Conservation (phyloP, 2,329 filamentous ascomycete species). For the Trichoderma semiorbis region DNA sequence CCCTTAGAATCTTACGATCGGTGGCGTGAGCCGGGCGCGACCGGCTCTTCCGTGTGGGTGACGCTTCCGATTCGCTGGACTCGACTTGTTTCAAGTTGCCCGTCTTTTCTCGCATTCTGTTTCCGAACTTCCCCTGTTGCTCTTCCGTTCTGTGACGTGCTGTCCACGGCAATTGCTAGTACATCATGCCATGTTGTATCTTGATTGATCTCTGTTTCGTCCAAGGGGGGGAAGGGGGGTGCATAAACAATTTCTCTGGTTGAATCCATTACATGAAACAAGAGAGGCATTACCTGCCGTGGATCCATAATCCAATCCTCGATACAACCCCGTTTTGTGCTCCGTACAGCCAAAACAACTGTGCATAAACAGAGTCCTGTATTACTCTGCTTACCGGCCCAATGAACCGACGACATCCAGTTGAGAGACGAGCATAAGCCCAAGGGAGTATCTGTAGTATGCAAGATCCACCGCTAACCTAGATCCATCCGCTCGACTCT, state of each 20-base stretch:
- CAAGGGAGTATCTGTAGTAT: neutral
- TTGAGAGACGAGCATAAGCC: neutral
- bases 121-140: neutral
- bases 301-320: neutral
- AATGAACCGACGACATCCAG: neutral
- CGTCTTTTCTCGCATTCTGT: neutral
- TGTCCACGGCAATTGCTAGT: neutral
- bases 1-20: slow-evolving; percentile 13
- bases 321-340: neutral
- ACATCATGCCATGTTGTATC: neutral
- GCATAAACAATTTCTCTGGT: neutral
- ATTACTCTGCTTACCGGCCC: neutral
- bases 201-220: neutral
- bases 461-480: neutral
- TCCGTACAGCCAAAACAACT: neutral
- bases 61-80: slow-evolving; percentile 2
- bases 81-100: slow-evolving; percentile 4
- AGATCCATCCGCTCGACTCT: neutral
- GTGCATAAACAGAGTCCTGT: neutral
- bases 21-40: slow-evolving; percentile 14
- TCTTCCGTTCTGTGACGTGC: neutral
- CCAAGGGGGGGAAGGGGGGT: neutral
- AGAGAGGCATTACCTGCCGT: neutral
- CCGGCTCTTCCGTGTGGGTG: slow-evolving; percentile 10
- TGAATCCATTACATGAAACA: neutral